phyloP scores from a whole-genome alignment of 306 rosid species.

The Quercus engelmannii region DNA sequence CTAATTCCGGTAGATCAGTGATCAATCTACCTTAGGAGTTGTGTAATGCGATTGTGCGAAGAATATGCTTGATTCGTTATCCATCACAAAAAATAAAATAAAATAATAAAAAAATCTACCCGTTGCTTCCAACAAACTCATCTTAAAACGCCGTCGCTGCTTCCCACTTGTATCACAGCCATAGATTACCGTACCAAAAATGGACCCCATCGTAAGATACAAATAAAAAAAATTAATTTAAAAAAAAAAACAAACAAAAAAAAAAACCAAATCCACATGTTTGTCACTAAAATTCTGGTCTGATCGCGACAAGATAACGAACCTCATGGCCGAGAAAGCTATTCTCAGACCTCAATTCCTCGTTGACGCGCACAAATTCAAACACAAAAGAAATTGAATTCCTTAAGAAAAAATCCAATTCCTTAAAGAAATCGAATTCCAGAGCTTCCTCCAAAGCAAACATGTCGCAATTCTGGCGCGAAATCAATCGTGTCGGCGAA shows the following conservation, averaged over 20 bases:
- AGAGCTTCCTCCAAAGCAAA: not conserved
- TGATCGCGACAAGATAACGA: constrained; percentile 44
- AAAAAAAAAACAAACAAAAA: too few relatives aligned
- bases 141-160: too few relatives aligned
- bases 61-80: not conserved
- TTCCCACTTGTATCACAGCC: too few relatives aligned
- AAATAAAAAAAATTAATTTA: not conserved
- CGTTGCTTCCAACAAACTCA: too few relatives aligned
- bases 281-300: not conserved
- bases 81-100: too few relatives aligned
- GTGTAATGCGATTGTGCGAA: not conserved
- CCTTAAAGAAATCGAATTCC: not conserved
- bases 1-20: not conserved
- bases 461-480: not conserved
- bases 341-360: not conserved
- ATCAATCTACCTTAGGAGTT: not conserved
- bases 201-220: constrained; percentile 25
- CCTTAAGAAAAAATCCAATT: too few relatives aligned
- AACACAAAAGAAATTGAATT: too few relatives aligned
- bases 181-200: too few relatives aligned
- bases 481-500: not conserved
- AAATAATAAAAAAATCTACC: too few relatives aligned
- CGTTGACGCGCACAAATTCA: not conserved
- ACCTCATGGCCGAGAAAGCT: constrained; percentile 39
- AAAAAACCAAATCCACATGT: not conserved